Conservation (phyloP, 192 early-diverging fungal genomes). For the Dissophora ornata region DNA sequence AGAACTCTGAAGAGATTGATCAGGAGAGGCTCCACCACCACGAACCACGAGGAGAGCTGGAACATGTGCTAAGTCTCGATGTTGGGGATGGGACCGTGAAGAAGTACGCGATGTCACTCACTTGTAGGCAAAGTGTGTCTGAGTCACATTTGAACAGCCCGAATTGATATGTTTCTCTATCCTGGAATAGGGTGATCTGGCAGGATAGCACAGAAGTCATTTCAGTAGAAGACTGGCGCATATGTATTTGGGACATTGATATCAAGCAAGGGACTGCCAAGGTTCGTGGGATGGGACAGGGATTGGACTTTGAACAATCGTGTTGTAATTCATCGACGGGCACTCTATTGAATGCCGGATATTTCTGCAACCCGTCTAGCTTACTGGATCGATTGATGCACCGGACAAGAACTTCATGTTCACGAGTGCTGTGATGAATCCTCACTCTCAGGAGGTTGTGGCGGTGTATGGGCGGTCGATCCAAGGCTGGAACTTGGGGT, state of each 20-base stretch:
- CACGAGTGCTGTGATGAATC: slow-evolving; percentile 70
- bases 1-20: slow-evolving; percentile 24
- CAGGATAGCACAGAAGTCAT: slow-evolving; percentile 41
- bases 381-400: slow-evolving; percentile 45
- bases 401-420: slow-evolving; percentile 51
- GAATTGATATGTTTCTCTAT: too few species aligned
- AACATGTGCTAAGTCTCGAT: slow-evolving; percentile 46
- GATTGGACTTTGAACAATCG: too few species aligned
- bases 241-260: slow-evolving; percentile 64
- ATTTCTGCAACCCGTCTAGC: too few species aligned
- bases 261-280: slow-evolving; percentile 55
- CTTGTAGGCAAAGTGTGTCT: too few species aligned
- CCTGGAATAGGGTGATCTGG: slow-evolving; percentile 48
- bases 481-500: slow-evolving; percentile 77
- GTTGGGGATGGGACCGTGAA: slow-evolving; percentile 41
- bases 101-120: slow-evolving; percentile 20
- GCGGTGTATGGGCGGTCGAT: slow-evolving; percentile 70
- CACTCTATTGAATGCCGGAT: too few species aligned
- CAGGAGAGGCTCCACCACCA: slow-evolving; percentile 36
- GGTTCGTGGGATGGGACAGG: slow-evolving; percentile 8
- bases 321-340: too few species aligned
- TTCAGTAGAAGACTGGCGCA: slow-evolving; percentile 49
- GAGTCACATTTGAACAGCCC: too few species aligned
- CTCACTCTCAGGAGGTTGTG: slow-evolving; percentile 69
- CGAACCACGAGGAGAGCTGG: slow-evolving; percentile 35